Evolutionary conservation across 805 yeast genomes (phyloP).

Genomic region (Ogataea methanolica): DNA sequence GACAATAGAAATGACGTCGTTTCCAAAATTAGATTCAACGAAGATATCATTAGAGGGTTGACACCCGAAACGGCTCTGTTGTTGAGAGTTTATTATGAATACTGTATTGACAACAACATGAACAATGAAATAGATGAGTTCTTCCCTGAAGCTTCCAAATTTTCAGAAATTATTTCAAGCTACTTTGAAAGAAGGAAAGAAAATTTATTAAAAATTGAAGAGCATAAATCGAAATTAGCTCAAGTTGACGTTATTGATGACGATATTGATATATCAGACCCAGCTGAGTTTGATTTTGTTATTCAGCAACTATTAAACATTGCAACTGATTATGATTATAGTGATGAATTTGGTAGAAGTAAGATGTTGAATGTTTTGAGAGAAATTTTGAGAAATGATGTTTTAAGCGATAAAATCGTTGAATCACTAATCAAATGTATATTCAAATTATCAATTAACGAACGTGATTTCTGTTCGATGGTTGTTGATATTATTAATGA

Average conservation of each 20-base stretch:
- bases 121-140: conserved; percentile 56
- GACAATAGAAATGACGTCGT: conserved; percentile 59
- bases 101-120: conserved; percentile 52
- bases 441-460: conserved; percentile 67
- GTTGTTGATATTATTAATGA: conserved; percentile 83
- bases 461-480: conserved; percentile 79
- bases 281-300: conserved; percentile 63
- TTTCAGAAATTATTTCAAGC: conserved; percentile 54
- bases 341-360: conserved; percentile 88
- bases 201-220: conserved; percentile 21
- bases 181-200: conserved; percentile 49
- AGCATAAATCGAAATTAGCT: conserved; percentile 16
- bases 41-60: conserved; percentile 62
- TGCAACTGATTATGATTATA: conserved; percentile 71
- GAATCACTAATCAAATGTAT: conserved; percentile 60
- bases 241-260: conserved; percentile 13
- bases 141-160: conserved; percentile 74
- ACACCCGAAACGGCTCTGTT: conserved; percentile 74
- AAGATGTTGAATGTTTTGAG: conserved; percentile 59
- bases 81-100: conserved; percentile 59
- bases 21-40: conserved; percentile 53
- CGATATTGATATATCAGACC: conserved; percentile 36
- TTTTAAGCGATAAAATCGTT: conserved; percentile 49
- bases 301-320: conserved; percentile 67
- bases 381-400: conserved; percentile 53